phyloP scores from a whole-genome alignment of 2,329 filamentous ascomycete species.

The Epichloe scottii region DNA sequence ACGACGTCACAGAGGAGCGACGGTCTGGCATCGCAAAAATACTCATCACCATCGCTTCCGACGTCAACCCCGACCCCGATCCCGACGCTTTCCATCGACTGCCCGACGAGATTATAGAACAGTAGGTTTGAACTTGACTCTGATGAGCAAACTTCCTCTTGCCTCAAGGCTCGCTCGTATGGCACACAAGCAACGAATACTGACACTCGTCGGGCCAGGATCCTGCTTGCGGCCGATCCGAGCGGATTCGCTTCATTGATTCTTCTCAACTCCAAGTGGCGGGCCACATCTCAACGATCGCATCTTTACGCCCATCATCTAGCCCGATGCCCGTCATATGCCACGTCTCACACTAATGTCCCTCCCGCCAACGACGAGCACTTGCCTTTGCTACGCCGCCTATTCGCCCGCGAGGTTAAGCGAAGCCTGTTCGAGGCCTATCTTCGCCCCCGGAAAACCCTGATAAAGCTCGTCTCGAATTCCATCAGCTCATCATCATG shows the following conservation, averaged over 20 bases:
- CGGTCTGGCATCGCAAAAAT: conserved; percentile 23
- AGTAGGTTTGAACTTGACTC: conserved; percentile 33
- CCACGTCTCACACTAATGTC: conserved; percentile 33
- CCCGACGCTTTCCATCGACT: conserved; percentile 36
- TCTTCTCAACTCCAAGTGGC: conserved; percentile 54
- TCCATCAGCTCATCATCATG: conserved; percentile 75
- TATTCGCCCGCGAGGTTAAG: conserved; percentile 60
- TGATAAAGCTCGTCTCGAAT: conserved; percentile 70
- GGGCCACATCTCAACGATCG: conserved; percentile 48
- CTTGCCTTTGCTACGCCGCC: conserved; percentile 47
- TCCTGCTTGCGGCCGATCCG: conserved; percentile 46
- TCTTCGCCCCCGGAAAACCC: conserved; percentile 54
- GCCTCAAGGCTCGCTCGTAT: background rate
- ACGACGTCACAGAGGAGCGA: conserved; percentile 16
- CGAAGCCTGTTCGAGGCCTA: conserved; percentile 69
- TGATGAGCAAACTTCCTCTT: background rate
- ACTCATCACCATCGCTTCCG: conserved; percentile 15
- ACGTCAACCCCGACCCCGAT: conserved; percentile 16
- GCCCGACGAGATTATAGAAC: conserved; percentile 57
- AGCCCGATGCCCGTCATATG: conserved; percentile 45
- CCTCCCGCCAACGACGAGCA: conserved; percentile 31
- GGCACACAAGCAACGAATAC: background rate
- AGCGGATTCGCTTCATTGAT: conserved; percentile 55
- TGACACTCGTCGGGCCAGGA: conserved; percentile 29
- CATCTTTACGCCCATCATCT: conserved; percentile 53